These are phyloP conservation scores for Aquilaria yunnanensis DNA, from an alignment of 345 rosid species.

Conservation along the genomic window DNA sequence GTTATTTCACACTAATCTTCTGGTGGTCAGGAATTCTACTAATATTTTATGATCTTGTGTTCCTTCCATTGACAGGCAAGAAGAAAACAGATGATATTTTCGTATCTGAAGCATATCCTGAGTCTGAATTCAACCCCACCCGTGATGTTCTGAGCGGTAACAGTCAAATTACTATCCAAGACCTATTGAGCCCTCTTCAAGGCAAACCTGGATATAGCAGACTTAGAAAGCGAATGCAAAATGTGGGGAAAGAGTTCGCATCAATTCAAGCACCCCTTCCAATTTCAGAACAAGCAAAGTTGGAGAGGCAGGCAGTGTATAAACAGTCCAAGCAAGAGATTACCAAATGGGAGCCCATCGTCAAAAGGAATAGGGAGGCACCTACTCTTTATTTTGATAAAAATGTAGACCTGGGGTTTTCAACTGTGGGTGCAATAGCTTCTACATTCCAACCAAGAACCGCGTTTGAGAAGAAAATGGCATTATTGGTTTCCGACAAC, in stretches of 20 bases:
- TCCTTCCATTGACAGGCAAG: conserved; percentile 36
- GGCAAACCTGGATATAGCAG: conserved; percentile 54
- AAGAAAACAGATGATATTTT: conserved; percentile 43
- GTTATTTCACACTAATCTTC: too few relatives aligned
- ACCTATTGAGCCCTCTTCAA: conserved; percentile 61
- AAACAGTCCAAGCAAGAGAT: conserved; percentile 53
- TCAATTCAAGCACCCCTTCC: conserved; percentile 77
- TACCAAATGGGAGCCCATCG: conserved; percentile 66
- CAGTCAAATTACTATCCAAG: conserved; percentile 48
- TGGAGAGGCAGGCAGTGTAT: conserved; percentile 72
- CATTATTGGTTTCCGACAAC: conserved; percentile 53
- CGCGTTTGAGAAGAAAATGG: conserved; percentile 88
- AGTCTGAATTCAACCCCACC: conserved; percentile 85
- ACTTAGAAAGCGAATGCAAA: conserved; percentile 45
- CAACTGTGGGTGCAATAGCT: conserved; percentile 93
- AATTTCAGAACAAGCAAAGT: conserved; percentile 56
- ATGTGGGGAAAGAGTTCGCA: conserved; percentile 39
- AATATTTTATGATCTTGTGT: neutral
- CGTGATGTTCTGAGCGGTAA: conserved; percentile 75
- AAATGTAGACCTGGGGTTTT: conserved; percentile 61
- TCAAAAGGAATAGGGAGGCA: conserved; percentile 86
- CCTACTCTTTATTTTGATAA: conserved; percentile 69
- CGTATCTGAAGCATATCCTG: conserved; percentile 73
- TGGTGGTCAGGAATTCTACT: neutral
- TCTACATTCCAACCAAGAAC: conserved; percentile 90